phyloP scores from a whole-genome alignment of 2,329 filamentous ascomycete species.

The Trematosphaeria pertusa region DNA sequence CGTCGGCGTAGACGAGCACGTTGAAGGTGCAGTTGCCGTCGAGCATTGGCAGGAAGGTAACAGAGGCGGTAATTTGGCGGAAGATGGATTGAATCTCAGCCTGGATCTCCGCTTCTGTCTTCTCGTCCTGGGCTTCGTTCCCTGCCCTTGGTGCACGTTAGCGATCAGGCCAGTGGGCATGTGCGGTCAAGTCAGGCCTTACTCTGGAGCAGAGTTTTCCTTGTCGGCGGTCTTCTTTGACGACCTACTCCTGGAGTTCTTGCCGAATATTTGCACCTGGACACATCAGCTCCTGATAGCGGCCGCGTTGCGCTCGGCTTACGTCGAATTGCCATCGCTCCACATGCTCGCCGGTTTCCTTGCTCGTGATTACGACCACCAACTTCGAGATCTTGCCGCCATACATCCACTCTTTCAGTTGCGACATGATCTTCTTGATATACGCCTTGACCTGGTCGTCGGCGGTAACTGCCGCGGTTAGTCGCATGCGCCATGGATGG shows the following conservation, averaged over 20 bases:
- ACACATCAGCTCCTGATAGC: too few relatives aligned
- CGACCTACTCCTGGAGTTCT: slow-evolving; percentile 57
- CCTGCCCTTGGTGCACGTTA: slow-evolving; percentile 31
- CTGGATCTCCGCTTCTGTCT: slow-evolving; percentile 93
- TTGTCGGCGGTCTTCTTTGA: slow-evolving; percentile 65
- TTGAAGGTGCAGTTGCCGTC: slow-evolving; percentile 98
- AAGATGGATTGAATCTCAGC: slow-evolving; percentile 96
- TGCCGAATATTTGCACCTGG: slow-evolving; percentile 65
- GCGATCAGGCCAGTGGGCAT: slow-evolving; percentile 10
- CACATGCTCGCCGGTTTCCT: slow-evolving; percentile 94
- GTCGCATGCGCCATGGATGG: too few relatives aligned
- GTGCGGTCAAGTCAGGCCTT: slow-evolving; percentile 32
- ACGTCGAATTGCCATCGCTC: slow-evolving; percentile 99
- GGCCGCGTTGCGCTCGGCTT: slow-evolving; percentile 26
- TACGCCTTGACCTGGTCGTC: slow-evolving; percentile 99
- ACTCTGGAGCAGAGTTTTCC: slow-evolving; percentile 71
- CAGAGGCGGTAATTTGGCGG: slow-evolving; percentile 95
- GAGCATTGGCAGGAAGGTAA: slow-evolving; percentile 94
- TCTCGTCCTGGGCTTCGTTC: slow-evolving; percentile 62
- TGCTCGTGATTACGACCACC: slow-evolving; percentile 94
- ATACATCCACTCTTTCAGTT: slow-evolving; percentile 97
- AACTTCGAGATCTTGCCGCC: slow-evolving; percentile 97
- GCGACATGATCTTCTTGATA: slow-evolving; percentile 99
- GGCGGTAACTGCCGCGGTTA: slow-evolving; percentile 90
- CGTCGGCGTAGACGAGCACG: slow-evolving; percentile 95